These are phyloP conservation scores for Fraxinus excelsior DNA, from an alignment of 257 asterid species.

Conservation along the genomic window DNA sequence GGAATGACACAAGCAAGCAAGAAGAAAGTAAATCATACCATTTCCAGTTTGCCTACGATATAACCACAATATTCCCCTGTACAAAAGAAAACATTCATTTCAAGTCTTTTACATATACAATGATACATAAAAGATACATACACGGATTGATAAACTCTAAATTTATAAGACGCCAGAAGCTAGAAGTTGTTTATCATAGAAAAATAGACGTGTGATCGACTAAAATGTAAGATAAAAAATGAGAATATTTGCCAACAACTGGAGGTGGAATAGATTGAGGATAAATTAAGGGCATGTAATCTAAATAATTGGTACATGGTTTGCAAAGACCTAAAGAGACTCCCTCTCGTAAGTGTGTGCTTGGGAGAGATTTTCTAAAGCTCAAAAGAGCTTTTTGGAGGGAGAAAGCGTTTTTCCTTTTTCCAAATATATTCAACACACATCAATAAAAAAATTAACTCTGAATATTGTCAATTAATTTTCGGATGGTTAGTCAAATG, in stretches of 20 bases:
- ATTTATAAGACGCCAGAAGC: not conserved
- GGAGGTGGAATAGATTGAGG: not conserved
- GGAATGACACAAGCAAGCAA: not conserved
- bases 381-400: too few relatives aligned
- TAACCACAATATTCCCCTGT: slow-evolving; percentile 77
- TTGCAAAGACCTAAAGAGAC: too few relatives aligned
- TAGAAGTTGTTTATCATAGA: not conserved
- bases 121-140: not conserved
- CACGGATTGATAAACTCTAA: not conserved
- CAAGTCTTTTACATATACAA: not conserved
- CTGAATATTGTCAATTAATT: too few relatives aligned
- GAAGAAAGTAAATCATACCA: slow-evolving; percentile 42
- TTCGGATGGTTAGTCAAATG: too few relatives aligned
- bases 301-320: too few relatives aligned
- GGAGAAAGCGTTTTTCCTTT: too few relatives aligned
- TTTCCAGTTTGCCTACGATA: slow-evolving; percentile 75
- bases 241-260: not conserved
- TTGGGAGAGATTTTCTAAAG: too few relatives aligned
- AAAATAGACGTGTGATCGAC: not conserved
- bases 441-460: too few relatives aligned
- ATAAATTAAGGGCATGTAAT: not conserved
- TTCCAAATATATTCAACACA: too few relatives aligned
- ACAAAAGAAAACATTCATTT: slow-evolving; percentile 5
- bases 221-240: not conserved
- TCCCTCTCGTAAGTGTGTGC: too few relatives aligned